Evolutionary conservation across 1,284 basidiomycete genomes (phyloP).

Genomic region (Puccinia sorghi): DNA sequence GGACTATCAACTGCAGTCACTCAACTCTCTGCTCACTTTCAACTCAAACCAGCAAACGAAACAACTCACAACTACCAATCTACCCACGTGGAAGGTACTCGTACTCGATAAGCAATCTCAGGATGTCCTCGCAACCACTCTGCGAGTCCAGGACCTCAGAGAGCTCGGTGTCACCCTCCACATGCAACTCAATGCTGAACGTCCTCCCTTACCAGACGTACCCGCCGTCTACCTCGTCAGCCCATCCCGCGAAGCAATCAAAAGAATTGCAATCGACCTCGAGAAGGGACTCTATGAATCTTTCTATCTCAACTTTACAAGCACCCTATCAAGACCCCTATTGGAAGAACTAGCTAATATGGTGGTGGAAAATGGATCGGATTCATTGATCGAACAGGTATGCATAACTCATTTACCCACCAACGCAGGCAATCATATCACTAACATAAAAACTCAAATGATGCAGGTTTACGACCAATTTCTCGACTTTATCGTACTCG

Average conservation of each 20-base stretch:
- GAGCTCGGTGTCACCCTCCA: conserved; percentile 79
- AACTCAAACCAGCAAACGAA: conserved; percentile 58
- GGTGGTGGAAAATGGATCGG: conserved; percentile 80
- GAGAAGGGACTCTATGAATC: conserved; percentile 86
- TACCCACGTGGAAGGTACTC: conserved; percentile 94
- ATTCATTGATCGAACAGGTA: conserved; percentile 77
- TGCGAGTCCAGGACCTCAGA: conserved; percentile 92
- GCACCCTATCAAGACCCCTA: conserved; percentile 78
- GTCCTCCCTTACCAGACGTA: conserved; percentile 89
- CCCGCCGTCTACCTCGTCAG: conserved; percentile 97
- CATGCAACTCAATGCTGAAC: conserved; percentile 84
- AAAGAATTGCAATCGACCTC: conserved; percentile 80
- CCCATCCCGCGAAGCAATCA: conserved; percentile 81
- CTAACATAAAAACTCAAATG: not conserved
- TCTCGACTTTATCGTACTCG: conserved; percentile 92
- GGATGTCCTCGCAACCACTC: conserved; percentile 89
- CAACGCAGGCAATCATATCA: not conserved
- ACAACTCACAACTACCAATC: conserved; percentile 55
- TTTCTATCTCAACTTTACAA: conserved; percentile 93
- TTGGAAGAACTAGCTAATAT: conserved; percentile 90
- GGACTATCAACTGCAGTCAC: conserved; percentile 73
- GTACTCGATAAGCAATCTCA: conserved; percentile 93
- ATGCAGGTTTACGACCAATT: conserved; percentile 87
- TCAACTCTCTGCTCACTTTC: conserved; percentile 69
- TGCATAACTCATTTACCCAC: conserved; percentile 13